Conservation (phyloP, 495 filamentous ascomycete species). For the Aspergillus panamensis region DNA sequence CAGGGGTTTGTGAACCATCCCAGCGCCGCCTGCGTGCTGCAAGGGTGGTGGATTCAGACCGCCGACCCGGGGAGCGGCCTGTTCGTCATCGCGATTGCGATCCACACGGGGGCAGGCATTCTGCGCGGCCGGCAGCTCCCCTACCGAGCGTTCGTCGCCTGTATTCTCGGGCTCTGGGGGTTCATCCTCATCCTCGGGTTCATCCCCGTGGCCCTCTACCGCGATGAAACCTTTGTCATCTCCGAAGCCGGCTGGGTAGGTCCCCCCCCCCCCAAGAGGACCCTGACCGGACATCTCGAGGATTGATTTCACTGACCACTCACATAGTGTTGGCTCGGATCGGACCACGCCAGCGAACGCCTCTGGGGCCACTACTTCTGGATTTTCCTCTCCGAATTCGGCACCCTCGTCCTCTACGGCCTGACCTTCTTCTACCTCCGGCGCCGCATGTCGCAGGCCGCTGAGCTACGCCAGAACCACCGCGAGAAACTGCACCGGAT, state of each 20-base stretch:
- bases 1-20: constrained; percentile 52
- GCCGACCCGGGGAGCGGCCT: constrained; percentile 66
- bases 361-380: constrained; percentile 74
- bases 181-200: constrained; percentile 56
- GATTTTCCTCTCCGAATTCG: constrained; percentile 66
- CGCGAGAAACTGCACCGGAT: constrained; percentile 39
- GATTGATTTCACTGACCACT: too few relatives aligned
- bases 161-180: constrained; percentile 51
- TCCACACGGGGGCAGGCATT: constrained; percentile 62
- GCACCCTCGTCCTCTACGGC: constrained; percentile 60
- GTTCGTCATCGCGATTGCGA: constrained; percentile 64
- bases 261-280: background rate
- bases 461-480: constrained; percentile 30
- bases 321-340: constrained; percentile 67
- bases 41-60: constrained; percentile 67
- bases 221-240: constrained; percentile 54
- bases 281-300: too few relatives aligned
- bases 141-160: constrained; percentile 44
- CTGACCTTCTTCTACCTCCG: constrained; percentile 60
- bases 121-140: constrained; percentile 56
- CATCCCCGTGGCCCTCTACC: constrained; percentile 50
- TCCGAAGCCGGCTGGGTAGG: constrained; percentile 45
- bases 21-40: constrained; percentile 58
- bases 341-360: constrained; percentile 53
- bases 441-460: constrained; percentile 40